Base-by-base conservation (phyloP, 306 rosid species). In the Ochetophila trinervis region DNA sequence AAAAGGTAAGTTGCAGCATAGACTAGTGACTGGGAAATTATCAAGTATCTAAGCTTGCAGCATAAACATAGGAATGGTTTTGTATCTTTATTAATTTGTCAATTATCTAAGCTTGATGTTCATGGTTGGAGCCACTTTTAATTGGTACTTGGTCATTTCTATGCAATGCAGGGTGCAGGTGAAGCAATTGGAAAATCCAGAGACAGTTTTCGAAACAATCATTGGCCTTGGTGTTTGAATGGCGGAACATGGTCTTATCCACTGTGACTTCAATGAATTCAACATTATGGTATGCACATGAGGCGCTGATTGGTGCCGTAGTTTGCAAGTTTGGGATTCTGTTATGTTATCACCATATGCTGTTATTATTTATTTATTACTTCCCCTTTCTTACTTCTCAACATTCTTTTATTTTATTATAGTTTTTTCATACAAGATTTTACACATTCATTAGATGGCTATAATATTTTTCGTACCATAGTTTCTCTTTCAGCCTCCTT, bases 181-280 rank as follows among this genome's bases (percentile, higher is more conserved):
- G 69, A 89, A 84, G 85, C 85, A 89, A 24, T 69, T 92, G 79
- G 86, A 77, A 76, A 92, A 92, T 76, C 95, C 91, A 48, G 93
- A 87, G 56, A 59, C 70, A n/a, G 91, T 87, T 82, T 89, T 92
- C 73, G 95, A 89, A 75, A 82, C 85, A 54, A 87, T 89, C 73
- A 50, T 89, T 68, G 90, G 89, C 51, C 68, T 84, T 53, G 85
- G 87, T 68, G 83, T 89, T 80, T 86, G 88, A 61, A 71, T 89
- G 54, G 98, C 98, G 11, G 96, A 92, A 57, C 87, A 89, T 65
- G 96, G 98, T 65, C 90, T 92, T 69, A 92, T 92, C 72, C 98
- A 92, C 71, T 92, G 98, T 24, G n/a, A n/a, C n/a, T n/a, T n/a
- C n/a, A n/a, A n/a, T n/a, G n/a, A n/a, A n/a, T n/a, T n/a, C n/a